Conservation (phyloP, 352 stramenopile genomes). For the Pythium periplocum region DNA sequence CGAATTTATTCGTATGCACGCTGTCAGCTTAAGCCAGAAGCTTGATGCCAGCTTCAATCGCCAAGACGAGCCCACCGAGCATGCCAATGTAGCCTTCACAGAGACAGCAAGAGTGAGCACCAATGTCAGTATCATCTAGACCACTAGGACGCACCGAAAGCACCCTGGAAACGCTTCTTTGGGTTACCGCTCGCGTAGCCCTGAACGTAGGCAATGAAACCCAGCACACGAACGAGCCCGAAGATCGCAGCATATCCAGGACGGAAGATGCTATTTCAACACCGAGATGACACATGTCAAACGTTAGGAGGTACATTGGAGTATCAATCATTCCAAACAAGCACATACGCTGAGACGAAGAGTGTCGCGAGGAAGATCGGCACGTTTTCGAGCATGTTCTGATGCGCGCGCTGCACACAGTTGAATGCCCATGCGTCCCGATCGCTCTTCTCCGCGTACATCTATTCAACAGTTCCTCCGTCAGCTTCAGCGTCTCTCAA, state of each 20-base stretch:
- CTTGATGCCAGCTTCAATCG: constrained; percentile 26
- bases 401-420: constrained; percentile 88
- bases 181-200: constrained; percentile 61
- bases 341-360: constrained; percentile 48
- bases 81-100: constrained; percentile 50
- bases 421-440: constrained; percentile 90
- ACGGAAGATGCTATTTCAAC: constrained; percentile 39
- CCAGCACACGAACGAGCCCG: constrained; percentile 42
- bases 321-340: not conserved
- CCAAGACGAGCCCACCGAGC: constrained; percentile 24
- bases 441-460: constrained; percentile 86
- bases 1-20: too few species aligned
- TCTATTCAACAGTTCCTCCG: constrained; percentile 22
- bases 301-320: not conserved
- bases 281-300: too few species aligned
- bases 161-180: constrained; percentile 51
- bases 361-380: constrained; percentile 55
- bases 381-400: constrained; percentile 90
- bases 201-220: constrained; percentile 62
- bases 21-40: constrained; percentile 11
- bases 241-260: constrained; percentile 54
- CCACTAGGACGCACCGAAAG: constrained; percentile 35
- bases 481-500: too few species aligned
- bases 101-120: not conserved
- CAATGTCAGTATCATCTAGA: too few species aligned